phyloP scores from a whole-genome alignment of 2,329 filamentous ascomycete genomes.

The Pyrenochaeta sp. region DNA sequence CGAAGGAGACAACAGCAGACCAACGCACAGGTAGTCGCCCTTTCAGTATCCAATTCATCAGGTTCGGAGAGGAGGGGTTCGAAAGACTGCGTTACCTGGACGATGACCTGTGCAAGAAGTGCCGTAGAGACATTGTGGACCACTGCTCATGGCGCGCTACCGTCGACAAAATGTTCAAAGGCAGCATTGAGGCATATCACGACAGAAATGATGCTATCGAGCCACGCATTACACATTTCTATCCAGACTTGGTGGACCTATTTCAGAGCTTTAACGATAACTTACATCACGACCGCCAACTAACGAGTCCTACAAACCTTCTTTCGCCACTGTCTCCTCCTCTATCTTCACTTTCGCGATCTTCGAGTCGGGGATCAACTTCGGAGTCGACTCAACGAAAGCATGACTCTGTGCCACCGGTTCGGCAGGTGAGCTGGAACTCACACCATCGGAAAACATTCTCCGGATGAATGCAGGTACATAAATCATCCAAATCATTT shows the following conservation, averaged over 20 bases:
- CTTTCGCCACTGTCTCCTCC: not conserved
- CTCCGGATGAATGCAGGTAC: no score
- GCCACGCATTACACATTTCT: not conserved
- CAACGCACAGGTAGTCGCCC: conserved; percentile 2
- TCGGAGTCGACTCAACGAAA: not conserved
- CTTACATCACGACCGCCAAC: not conserved
- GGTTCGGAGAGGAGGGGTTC: conserved; percentile 11
- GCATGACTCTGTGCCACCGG: not conserved
- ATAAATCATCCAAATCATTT: no score
- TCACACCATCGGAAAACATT: no score
- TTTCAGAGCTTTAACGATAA: not conserved
- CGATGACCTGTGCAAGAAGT: not conserved
- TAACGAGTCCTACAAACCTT: not conserved
- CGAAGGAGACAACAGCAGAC: not conserved
- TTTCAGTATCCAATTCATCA: conserved; percentile 26
- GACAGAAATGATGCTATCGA: conserved; percentile 1
- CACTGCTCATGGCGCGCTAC: conserved; percentile 19
- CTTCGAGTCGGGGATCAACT: not conserved
- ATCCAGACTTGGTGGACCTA: not conserved
- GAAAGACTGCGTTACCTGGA: conserved; percentile 11
- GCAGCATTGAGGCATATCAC: conserved; percentile 11
- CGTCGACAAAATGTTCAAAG: conserved; percentile 24
- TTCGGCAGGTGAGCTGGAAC: not conserved
- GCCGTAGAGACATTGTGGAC: conserved; percentile 24
- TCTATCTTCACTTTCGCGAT: not conserved